Base-by-base conservation (phyloP, 202 grass and related monocot species). In the Brachypodium distachyon region DNA sequence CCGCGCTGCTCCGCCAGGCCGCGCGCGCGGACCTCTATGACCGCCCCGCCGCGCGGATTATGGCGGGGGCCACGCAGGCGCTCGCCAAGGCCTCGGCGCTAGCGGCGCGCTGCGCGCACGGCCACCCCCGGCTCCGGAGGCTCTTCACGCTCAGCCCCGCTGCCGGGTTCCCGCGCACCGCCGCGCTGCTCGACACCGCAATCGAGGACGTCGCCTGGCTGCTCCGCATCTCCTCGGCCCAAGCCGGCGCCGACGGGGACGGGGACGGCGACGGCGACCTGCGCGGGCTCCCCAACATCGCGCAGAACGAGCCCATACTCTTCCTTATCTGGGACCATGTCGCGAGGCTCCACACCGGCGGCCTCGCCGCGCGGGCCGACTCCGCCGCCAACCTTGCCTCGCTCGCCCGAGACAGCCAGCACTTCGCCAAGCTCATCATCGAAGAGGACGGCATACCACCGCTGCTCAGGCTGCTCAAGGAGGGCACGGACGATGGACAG, bases 311-410 rank as follows among this genome's bases (percentile, higher is more conserved):
- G 82, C 93, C 93, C 40, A 90, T 92, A 57, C 81, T 92, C 21
- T 96, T 85, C 80, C 43, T 92, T 22, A 96, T 96, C 56, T 96
- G 89, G 93, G 89, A 85, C 70, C 78, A 96, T 71, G 73, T 96
- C 54, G 93, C 93, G 38, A 82, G 85, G 32, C 66, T 96, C 33
- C 74, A 96, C 59, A 92, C 84, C 10, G 89, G 89, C 4, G 84
- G 75, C 3, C 83, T 73, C 9, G 87, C 83, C 19, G 82, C 79
- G 6, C 81, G 89, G 51, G 64, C 84, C 0, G 89, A 96, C 70
- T 83, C 93, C 4, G 93, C 93, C 33, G 72, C 62, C 19, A 82
- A 78, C 70, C 87, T 96, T 48, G 93, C 93, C 11, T 90, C 93
- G 5, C 84, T 96, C 46, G 93, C 93, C 10, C 70, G 66, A 16